Base-by-base conservation (phyloP, 495 filamentous ascomycete species). In the Daldinia decipiens region DNA sequence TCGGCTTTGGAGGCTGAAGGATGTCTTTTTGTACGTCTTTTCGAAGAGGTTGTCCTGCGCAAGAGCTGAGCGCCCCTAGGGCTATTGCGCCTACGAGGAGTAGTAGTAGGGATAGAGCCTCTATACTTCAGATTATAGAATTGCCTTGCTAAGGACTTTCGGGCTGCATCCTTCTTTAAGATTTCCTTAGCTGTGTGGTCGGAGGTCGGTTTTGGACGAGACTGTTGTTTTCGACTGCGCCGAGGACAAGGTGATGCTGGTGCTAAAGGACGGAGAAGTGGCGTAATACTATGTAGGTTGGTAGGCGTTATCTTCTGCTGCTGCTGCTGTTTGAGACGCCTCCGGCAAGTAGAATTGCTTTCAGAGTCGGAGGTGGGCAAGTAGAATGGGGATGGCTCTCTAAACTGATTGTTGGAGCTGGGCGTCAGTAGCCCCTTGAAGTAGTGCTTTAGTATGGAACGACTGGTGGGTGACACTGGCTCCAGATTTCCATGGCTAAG, bases 311-410 rank as follows among this genome's bases (percentile, higher is more conserved):
- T 9, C 1, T 15, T 15, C 11, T 29, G 24, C 5, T 53, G 21
- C 11, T 29, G 24, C 5, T 53, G 21, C 13, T 17, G 26, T 13
- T 29, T 13, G 13, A 8, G 27, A 13, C 26, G 12, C 5, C 5
- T 13, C 4, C 1, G 26, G 50, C 5, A 17, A 53, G 26, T 17
- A 53, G 50, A 31, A 15, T 15, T 8, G 50, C 24, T 53, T 17
- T 12, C 15, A 1, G 13, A 8, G 24, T 2, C 4, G 3, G 24
- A 29, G 2, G 50, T n/a, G 26, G 50, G 50, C 26, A 17, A 39
- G 54, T 57, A 32, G 54, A 57, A 57, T 6, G 54, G 54, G 4
- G 54, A 38, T 1, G 31, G 32, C 19, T 39, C 54, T 24, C 8
- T 17, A 15, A 19, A 32, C 11, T 21, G 9, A 1, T 6, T 29